These are phyloP conservation scores for Scytalidium sp. DNA, from an alignment of 2,329 filamentous ascomycete species.

Conservation along the genomic window DNA sequence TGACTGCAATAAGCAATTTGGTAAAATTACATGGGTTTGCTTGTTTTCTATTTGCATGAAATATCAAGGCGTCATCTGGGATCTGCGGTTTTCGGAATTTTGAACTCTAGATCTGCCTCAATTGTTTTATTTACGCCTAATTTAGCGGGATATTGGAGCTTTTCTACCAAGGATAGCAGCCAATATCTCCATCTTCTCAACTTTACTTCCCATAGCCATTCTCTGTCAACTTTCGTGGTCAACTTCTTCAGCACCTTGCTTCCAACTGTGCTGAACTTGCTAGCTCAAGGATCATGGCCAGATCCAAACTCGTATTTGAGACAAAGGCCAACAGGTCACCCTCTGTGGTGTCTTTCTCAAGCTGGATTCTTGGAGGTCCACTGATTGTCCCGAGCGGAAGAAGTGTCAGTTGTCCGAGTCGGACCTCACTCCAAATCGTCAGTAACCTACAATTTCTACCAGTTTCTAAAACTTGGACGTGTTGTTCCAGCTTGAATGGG, in stretches of 20 bases:
- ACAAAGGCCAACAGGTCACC: background rate
- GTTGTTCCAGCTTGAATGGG: background rate
- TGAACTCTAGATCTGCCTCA: too few relatives aligned
- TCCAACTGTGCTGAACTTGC: background rate
- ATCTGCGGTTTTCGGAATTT: too few relatives aligned
- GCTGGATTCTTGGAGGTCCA: slow-evolving; percentile 24
- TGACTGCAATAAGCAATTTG: too few relatives aligned
- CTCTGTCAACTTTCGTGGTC: background rate
- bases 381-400: slow-evolving; percentile 9
- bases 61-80: too few relatives aligned
- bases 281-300: background rate
- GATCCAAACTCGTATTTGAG: background rate
- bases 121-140: too few relatives aligned
- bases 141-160: too few relatives aligned
- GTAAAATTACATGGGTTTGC: too few relatives aligned
- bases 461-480: too few relatives aligned
- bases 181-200: too few relatives aligned
- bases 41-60: too few relatives aligned
- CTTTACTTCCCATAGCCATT: background rate
- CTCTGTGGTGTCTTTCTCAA: slow-evolving; percentile 22
- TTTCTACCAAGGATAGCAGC: too few relatives aligned
- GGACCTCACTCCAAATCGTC: background rate
- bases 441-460: background rate
- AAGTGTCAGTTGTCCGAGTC: background rate
- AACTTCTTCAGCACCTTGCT: background rate